Conservation (phyloP, 2,329 filamentous ascomycete genomes). For the Monilinia fructigena region DNA sequence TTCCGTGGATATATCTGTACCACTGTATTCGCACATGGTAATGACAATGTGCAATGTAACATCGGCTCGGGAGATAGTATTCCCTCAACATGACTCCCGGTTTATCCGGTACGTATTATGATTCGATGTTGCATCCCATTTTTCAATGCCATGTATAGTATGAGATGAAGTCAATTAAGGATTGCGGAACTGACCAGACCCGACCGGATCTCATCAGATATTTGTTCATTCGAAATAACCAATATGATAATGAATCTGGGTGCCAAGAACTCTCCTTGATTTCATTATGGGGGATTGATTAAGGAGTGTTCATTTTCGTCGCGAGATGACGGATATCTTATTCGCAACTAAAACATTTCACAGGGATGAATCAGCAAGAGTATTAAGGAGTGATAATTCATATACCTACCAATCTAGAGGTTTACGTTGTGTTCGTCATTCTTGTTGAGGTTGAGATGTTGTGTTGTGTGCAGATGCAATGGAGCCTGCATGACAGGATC, state of each 20-base stretch:
- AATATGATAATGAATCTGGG: neutral
- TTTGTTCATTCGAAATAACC: neutral
- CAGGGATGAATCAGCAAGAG: neutral
- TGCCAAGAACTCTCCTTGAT: neutral
- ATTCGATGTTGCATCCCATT: neutral
- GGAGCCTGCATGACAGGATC: neutral
- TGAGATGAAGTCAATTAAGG: neutral
- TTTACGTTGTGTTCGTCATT: neutral
- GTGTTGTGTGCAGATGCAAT: conserved; percentile 4
- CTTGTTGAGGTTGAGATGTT: conserved; percentile 17
- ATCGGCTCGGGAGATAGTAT: conserved; percentile 1
- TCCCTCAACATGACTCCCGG: conserved; percentile 1
- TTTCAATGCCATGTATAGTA: neutral
- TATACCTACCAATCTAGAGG: neutral
- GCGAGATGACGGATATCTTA: neutral
- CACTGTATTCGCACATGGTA: conserved; percentile 11
- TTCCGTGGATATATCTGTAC: neutral
- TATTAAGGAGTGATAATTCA: neutral
- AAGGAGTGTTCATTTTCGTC: neutral
- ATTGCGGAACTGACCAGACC: neutral
- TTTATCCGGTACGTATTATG: neutral
- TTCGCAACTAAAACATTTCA: neutral
- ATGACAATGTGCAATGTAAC: neutral
- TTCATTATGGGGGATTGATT: neutral
- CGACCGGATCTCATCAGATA: neutral